Conservation (phyloP, 75 land plant species). For the Selaginella tamariscina region DNA sequence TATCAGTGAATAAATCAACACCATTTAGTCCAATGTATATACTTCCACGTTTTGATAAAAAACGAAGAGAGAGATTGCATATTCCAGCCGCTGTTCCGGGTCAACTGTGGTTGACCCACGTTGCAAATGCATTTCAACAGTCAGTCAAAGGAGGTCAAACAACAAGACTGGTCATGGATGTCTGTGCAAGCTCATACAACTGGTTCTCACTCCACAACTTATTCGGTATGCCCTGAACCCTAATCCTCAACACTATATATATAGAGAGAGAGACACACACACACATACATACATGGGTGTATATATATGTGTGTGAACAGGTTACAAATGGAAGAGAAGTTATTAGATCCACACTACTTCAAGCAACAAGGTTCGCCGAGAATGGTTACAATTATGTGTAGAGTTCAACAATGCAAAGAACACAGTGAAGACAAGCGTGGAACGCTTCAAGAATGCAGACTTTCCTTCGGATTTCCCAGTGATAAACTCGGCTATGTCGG, state of each 20-base stretch:
- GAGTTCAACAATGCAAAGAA: constrained; percentile 11
- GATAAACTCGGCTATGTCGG: constrained; percentile 37
- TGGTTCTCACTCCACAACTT: constrained; percentile 70
- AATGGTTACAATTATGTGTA: not conserved
- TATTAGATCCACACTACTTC: not conserved
- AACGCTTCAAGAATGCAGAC: constrained; percentile 29
- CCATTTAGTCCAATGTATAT: constrained; percentile 44
- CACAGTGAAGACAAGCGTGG: too few species aligned
- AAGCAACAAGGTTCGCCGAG: not conserved
- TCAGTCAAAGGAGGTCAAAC: constrained; percentile 18
- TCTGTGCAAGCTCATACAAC: constrained; percentile 44
- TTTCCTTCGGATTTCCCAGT: constrained; percentile 47
- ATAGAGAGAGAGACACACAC: too few species aligned
- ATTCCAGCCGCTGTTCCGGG: constrained; percentile 40
- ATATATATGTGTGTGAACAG: too few species aligned
- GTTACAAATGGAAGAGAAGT: not conserved
- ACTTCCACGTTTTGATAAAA: constrained; percentile 27
- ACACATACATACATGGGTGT: too few species aligned
- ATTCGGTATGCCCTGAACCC: constrained; percentile 66
- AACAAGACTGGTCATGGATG: constrained; percentile 31
- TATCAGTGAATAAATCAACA: constrained; percentile 36
- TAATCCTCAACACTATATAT: too few species aligned
- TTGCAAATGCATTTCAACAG: constrained; percentile 49
- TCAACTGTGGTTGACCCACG: constrained; percentile 49
- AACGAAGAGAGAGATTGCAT: constrained; percentile 31